Evolutionary conservation across 2,329 filamentous ascomycete genomes (phyloP), one percentile per base, ranked within the genome.

Genomic region (Microdochium trichocladiopsis): DNA sequence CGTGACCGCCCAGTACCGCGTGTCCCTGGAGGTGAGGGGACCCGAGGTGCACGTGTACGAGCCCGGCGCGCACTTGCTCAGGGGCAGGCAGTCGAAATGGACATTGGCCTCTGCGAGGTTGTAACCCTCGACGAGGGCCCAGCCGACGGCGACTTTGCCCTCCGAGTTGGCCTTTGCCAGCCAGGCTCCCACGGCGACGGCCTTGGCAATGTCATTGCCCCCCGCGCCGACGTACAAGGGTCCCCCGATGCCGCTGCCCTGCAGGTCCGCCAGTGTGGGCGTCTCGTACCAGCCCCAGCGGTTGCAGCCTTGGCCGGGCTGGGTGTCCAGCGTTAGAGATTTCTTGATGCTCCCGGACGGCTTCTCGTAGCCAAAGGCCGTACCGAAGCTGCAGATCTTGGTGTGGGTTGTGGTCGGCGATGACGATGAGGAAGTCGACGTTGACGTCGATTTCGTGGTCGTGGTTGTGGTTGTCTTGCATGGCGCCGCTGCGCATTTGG

Each of bases 171-270:
- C 57, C 14, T 47, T 54, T 2, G 57, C 57, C 1, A 43, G 47
- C 53, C 48, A 37, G 31, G 51, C 49, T 9, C 41, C 41, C 16
- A 45, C 41, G 48, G 47, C 11, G 31, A 52, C 50, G 25, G 56
- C 57, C 43, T 56, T 57, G 53, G 50, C 43, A 49, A 59, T 52
- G 52, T 58, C 53, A 52, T 60, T 59, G 49, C 51, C 47, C 36
- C 58, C 58, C 12, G 56, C 56, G 45, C 55, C 56, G 36, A 58
- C 56, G 41, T 45, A 45, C 14, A 45, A 18, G 41, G 41, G 41
- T 16, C 41, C 41, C 41, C 16, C 48, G 50, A 57, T 52, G 50
- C 56, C 49, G 36, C n/a, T n/a, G n/a, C 25, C 23, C 33, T 57
- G 57, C 23, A 59, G 52, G 31, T 55, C 49, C 16, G 53, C 48